These are phyloP conservation scores for Viridothelium virens DNA, from an alignment of 495 filamentous ascomycete species.

Conservation along the genomic window DNA sequence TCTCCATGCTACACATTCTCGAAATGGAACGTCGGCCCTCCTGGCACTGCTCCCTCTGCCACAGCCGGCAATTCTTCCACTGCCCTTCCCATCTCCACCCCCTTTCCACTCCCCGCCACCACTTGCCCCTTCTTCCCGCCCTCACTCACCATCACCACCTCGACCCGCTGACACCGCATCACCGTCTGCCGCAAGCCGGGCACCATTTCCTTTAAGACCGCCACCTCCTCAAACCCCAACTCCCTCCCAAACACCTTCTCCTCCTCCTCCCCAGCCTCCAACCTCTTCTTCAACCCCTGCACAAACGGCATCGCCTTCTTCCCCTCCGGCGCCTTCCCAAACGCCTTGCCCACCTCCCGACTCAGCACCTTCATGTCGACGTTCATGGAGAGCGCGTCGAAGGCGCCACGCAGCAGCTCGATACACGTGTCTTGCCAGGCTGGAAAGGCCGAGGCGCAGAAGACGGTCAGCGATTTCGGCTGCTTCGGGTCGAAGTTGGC, in stretches of 20 bases:
- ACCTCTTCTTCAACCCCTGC: slow-evolving; percentile 71
- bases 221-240: slow-evolving; percentile 77
- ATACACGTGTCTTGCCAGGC: slow-evolving; percentile 89
- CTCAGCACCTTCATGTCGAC: slow-evolving; percentile 75
- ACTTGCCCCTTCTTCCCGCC: slow-evolving; percentile 31
- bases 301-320: slow-evolving; percentile 99
- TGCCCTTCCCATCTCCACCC: slow-evolving; percentile 22
- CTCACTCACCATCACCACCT: slow-evolving; percentile 37
- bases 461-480: slow-evolving; percentile 87
- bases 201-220: slow-evolving; percentile 43
- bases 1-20: slow-evolving; percentile 23
- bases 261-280: slow-evolving; percentile 52
- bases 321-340: slow-evolving; percentile 69
- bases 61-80: slow-evolving; percentile 21
- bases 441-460: slow-evolving; percentile 66
- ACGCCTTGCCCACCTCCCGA: slow-evolving; percentile 46
- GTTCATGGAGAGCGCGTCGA: slow-evolving; percentile 46
- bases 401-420: slow-evolving; percentile 63
- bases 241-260: slow-evolving; percentile 69
- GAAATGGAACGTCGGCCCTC: slow-evolving; percentile 31
- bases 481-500: slow-evolving; percentile 76
- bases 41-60: slow-evolving; percentile 31
- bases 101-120: slow-evolving; percentile 22
- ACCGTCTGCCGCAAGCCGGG: slow-evolving; percentile 36
- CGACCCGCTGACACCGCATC: slow-evolving; percentile 32